These are phyloP conservation scores for Puccinia novopanici DNA, from an alignment of 1,284 basidiomycete genomes.

Conservation along the genomic window DNA sequence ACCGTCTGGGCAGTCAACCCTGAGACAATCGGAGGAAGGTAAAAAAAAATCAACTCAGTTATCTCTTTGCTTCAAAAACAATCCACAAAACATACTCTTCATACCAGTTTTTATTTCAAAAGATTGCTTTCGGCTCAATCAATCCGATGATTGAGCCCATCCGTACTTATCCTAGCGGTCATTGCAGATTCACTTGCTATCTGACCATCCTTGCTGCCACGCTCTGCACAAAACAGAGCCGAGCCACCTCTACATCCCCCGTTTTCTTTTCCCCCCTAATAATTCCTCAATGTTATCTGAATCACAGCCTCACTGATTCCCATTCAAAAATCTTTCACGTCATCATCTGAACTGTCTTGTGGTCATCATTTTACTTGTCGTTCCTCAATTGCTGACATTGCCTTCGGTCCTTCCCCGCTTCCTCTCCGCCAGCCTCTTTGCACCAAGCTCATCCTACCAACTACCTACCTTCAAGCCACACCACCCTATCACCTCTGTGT, in stretches of 20 bases:
- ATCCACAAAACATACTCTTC: too few species aligned
- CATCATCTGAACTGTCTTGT: not conserved
- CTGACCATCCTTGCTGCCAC: not conserved
- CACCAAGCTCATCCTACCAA: conserved; percentile 27
- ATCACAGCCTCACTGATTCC: too few species aligned
- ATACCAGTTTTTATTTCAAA: too few species aligned
- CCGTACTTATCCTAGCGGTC: not conserved
- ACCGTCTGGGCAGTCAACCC: conserved; percentile 41
- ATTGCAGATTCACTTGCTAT: not conserved
- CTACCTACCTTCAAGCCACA: not conserved
- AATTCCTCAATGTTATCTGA: not conserved
- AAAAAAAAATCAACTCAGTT: not conserved
- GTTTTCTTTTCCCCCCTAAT: not conserved
- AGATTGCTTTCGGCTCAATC: too few species aligned
- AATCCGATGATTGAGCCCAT: not conserved
- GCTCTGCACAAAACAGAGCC: not conserved
- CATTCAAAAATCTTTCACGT: not conserved
- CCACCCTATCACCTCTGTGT: not conserved
- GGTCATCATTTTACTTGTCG: not conserved
- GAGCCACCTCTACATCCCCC: not conserved
- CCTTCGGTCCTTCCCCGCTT: not conserved
- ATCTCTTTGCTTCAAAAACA: too few species aligned
- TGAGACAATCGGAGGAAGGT: conserved; percentile 46
- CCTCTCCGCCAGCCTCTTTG: not conserved
- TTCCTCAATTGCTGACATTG: not conserved